Conservation (phyloP, 2,329 filamentous ascomycete species). For the Tolypocladium cylindrosporum region DNA sequence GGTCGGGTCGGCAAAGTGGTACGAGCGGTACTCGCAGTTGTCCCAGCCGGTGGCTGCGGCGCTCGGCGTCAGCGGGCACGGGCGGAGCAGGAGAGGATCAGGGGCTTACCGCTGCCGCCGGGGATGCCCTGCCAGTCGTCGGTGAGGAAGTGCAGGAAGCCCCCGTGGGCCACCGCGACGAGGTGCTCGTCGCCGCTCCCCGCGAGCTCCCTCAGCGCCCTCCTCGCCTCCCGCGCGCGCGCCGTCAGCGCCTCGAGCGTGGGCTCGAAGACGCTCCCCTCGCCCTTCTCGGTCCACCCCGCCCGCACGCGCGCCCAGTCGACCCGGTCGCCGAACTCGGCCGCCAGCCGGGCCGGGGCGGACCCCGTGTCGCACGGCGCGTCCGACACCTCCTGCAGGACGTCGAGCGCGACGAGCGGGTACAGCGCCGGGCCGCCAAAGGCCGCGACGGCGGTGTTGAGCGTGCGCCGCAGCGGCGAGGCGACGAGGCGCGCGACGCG, state of each 20-base stretch:
- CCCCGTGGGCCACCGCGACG: conserved; percentile 71
- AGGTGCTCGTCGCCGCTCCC: conserved; percentile 48
- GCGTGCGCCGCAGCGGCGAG: conserved; percentile 70
- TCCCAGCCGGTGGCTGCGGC: conserved; percentile 57
- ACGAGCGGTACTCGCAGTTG: conserved; percentile 65
- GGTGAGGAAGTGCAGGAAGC: conserved; percentile 75
- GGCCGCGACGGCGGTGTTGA: conserved; percentile 64
- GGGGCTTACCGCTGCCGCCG: conserved; percentile 25
- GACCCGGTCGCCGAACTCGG: conserved; percentile 52
- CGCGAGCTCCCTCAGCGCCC: conserved; percentile 41
- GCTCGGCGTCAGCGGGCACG: neutral
- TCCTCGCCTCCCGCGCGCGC: conserved; percentile 50
- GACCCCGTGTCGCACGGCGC: conserved; percentile 70
- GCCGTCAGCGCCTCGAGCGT: conserved; percentile 42
- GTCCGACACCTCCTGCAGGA: conserved; percentile 68
- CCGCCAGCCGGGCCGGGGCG: conserved; percentile 38
- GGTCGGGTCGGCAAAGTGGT: conserved; percentile 46
- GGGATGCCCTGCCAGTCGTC: conserved; percentile 63
- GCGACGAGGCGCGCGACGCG: conserved; percentile 62
- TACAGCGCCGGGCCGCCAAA: conserved; percentile 45
- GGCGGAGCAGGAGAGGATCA: neutral
- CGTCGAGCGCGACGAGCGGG: conserved; percentile 56
- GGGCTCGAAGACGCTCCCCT: conserved; percentile 33
- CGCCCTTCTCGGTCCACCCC: conserved; percentile 62
- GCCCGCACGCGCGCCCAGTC: conserved; percentile 52